Conservation (phyloP, 441 rosid genomes). For the Corymbia citriodora region DNA sequence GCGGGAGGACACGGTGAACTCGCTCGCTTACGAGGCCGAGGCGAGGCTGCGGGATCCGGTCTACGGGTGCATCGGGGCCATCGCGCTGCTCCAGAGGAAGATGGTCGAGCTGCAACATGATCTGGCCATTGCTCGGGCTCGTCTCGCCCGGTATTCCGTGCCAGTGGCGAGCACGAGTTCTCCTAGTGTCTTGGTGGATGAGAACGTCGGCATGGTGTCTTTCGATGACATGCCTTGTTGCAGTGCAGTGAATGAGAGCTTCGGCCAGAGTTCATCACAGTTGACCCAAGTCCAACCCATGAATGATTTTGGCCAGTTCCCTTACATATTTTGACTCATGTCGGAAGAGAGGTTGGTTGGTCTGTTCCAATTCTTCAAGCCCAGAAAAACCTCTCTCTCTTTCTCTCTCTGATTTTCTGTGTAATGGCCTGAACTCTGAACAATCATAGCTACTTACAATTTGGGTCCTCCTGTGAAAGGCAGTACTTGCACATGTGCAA, state of each 20-base stretch:
- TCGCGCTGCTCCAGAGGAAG: slow-evolving; percentile 62
- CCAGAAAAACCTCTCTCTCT: not conserved
- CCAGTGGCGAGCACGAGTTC: not conserved
- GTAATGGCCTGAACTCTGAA: not conserved
- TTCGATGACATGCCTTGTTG: slow-evolving; percentile 25
- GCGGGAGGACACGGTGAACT: slow-evolving; percentile 82
- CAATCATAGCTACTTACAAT: not conserved
- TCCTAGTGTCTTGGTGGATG: slow-evolving; percentile 15
- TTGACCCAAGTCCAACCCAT: slow-evolving; percentile 27
- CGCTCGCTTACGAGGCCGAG: slow-evolving; percentile 85
- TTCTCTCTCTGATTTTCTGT: not conserved
- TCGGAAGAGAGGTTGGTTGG: not conserved
- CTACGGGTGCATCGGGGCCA: slow-evolving; percentile 92
- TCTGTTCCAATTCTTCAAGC: not conserved
- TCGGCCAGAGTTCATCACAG: slow-evolving; percentile 36
- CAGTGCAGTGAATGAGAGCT: slow-evolving; percentile 42
- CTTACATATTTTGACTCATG: slow-evolving; percentile 27
- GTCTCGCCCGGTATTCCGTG: slow-evolving; percentile 46
- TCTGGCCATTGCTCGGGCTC: slow-evolving; percentile 70
- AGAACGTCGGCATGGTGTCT: not conserved
- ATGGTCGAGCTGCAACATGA: slow-evolving; percentile 80
- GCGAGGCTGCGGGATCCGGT: slow-evolving; percentile 86
- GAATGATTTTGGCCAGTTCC: slow-evolving; percentile 38
- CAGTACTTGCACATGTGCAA: not conserved
- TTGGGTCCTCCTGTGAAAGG: not conserved